Base-by-base conservation (phyloP, 371 early-diverging fungal species). In the Rhizomucor pusillus region DNA sequence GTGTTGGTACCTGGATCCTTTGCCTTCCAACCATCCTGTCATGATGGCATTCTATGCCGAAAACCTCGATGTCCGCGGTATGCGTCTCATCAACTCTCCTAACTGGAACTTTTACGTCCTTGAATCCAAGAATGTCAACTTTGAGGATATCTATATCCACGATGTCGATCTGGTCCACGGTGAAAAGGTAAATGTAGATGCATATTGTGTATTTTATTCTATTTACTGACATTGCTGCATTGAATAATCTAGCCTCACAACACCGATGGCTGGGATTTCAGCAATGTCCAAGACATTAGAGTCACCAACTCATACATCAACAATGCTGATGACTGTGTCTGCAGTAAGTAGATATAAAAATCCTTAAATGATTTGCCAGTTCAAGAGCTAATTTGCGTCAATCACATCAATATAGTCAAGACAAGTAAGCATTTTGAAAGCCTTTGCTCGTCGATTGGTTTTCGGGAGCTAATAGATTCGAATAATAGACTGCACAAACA, bases 291-390 rank as follows among this genome's bases (percentile, higher is more conserved):
- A 13, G 43, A 54, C 29, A 46, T 65, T 43, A 43, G 50, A 5
- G 47, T 65, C 14, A 39, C 37, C 5, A 57, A 65, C 37, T 57
- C 57, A 5, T 24, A 51, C 16, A 55, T 65, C 29, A 45, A 40
- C 35, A 65, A 65, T 14, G 52, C 53, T 13, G 66, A 65, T 47
- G 66, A 65, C 20, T 65, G 64, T 39, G 64, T 63, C 5, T 55
- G 52, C 10, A 51, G 60, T 35, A 61, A 65, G 41, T 23, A 55
- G 3, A 61, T n/a, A n/a, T n/a, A n/a, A n/a, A n/a, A n/a, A n/a
- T n/a, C n/a, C n/a, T n/a, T n/a, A n/a, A n/a, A n/a, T n/a, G n/a
- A n/a, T n/a, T n/a, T n/a, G n/a, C n/a, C n/a, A 40, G 34, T 37
- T 10, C 36, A 52, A 1, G 49, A 54, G 48, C 59, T 57, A 22